These are phyloP conservation scores for Candida vaughaniae DNA, from an alignment of 805 yeast genomes.

Conservation along the genomic window DNA sequence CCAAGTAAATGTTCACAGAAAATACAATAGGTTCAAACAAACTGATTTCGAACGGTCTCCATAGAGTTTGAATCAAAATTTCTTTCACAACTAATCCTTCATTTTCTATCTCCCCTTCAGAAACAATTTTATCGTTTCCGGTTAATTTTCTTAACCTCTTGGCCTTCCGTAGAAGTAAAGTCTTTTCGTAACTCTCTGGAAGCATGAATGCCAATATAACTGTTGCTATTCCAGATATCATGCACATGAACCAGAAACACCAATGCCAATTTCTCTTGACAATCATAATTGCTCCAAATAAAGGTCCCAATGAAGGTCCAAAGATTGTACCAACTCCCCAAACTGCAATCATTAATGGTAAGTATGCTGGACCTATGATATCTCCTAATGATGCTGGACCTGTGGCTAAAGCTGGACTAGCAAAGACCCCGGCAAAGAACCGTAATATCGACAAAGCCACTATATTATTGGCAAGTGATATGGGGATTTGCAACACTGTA, in stretches of 20 bases:
- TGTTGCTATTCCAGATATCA: constrained; percentile 38
- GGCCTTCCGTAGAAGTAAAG: constrained; percentile 49
- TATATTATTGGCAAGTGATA: constrained; percentile 50
- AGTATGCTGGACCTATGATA: constrained; percentile 37
- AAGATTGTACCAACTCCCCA: constrained; percentile 58
- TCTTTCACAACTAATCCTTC: background rate
- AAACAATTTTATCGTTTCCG: constrained; percentile 43
- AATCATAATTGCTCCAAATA: constrained; percentile 52
- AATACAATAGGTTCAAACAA: constrained; percentile 54
- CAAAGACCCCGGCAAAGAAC: constrained; percentile 52
- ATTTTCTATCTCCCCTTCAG: constrained; percentile 37
- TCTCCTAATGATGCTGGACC: constrained; percentile 60
- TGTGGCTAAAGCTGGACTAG: constrained; percentile 55
- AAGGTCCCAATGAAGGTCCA: constrained; percentile 58
- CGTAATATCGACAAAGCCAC: constrained; percentile 51
- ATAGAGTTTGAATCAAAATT: constrained; percentile 31
- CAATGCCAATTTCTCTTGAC: constrained; percentile 58
- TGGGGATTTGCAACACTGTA: constrained; percentile 53
- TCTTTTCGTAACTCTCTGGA: constrained; percentile 44
- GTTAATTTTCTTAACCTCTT: constrained; percentile 46
- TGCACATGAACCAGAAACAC: constrained; percentile 52
- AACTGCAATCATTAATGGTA: constrained; percentile 45
- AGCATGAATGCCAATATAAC: constrained; percentile 37
- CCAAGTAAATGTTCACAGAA: constrained; percentile 50
- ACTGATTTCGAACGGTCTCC: constrained; percentile 53